Evolutionary conservation across 345 rosid species (phyloP).

Genomic region (Camelina hispida): DNA sequence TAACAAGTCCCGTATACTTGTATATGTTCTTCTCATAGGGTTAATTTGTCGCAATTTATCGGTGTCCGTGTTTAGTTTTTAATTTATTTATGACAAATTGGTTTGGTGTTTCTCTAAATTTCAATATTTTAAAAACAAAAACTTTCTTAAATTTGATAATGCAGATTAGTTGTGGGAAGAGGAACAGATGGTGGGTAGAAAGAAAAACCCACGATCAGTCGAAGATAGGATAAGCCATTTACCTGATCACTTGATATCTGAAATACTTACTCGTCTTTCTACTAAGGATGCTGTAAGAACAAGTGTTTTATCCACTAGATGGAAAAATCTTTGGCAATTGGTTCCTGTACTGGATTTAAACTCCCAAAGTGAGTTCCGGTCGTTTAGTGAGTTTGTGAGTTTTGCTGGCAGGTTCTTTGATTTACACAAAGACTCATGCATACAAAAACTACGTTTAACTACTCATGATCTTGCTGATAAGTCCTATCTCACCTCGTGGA

Average conservation of each 20-base stretch:
- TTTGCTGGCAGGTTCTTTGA: not conserved
- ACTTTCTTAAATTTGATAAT: constrained; percentile 30
- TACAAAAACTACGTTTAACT: not conserved
- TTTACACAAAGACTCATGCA: not conserved
- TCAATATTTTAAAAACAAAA: no score
- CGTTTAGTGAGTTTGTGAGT: not conserved
- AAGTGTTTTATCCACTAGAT: constrained; percentile 17
- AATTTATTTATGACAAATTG: no score
- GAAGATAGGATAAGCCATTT: constrained; percentile 22
- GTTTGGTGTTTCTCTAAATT: no score
- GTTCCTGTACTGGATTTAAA: not conserved
- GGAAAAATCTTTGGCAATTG: not conserved
- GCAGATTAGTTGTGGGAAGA: constrained; percentile 44
- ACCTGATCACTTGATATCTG: constrained; percentile 19
- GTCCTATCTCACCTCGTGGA: not conserved
- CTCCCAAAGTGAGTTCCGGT: not conserved
- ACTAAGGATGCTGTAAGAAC: constrained; percentile 14
- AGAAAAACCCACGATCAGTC: not conserved
- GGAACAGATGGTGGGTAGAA: not conserved
- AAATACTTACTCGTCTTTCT: constrained; percentile 11
- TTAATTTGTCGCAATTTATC: not conserved
- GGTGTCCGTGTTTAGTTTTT: not conserved
- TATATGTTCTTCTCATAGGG: not conserved
- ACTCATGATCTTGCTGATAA: not conserved
- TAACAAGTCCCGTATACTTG: not conserved